Evolutionary conservation across 2,329 filamentous ascomycete species (phyloP), one percentile per base, ranked within the genome.

Genomic region (Ceratocystis papillata): DNA sequence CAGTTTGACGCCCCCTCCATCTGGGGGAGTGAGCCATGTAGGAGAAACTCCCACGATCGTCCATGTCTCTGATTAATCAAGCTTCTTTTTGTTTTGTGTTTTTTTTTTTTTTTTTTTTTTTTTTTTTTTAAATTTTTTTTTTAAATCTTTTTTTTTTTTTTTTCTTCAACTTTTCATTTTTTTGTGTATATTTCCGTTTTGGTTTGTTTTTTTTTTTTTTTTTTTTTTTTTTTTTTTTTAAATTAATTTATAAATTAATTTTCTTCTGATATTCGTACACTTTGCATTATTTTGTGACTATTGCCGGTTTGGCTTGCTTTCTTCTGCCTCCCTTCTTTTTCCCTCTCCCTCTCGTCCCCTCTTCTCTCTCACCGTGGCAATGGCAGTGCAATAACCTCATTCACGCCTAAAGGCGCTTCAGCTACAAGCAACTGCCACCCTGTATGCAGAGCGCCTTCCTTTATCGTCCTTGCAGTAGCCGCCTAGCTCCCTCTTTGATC

Each of bases 341-440:
- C 33, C 59, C 33, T 41, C 33, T 62, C 41, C 33, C 6, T 25
- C 30, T 62, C 15, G 20, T 30, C 33, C 15, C 25, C 22, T 44
- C 41, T 41, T 41, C 22, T 60, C 15, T 45, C 33, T 57, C 53
- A 57, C 53, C 22, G 53, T 57, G 53, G 25, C 53, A 57, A 57
- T 57, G 53, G 53, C 22, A 30, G 53, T 57, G 53, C 53, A 57
- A 57, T n/a, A 57, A 33, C 53, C 53, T 33, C 53, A 57, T 57
- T 57, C 53, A 57, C 53, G 53, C 53, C 53, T 33, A 57, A 57
- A 57, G 53, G 28, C 53, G 53, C 53, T 57, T 57, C 53, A 57
- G 53, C 53, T 57, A 28, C 25, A 57, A 57, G 53, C 53, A 57
- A 57, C 53, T 57, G 53, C 53, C 53, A 28, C 53, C 53, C 15